These are phyloP conservation scores for Eurotiales sp. DNA, from an alignment of 2,329 filamentous ascomycete genomes.

Conservation along the genomic window DNA sequence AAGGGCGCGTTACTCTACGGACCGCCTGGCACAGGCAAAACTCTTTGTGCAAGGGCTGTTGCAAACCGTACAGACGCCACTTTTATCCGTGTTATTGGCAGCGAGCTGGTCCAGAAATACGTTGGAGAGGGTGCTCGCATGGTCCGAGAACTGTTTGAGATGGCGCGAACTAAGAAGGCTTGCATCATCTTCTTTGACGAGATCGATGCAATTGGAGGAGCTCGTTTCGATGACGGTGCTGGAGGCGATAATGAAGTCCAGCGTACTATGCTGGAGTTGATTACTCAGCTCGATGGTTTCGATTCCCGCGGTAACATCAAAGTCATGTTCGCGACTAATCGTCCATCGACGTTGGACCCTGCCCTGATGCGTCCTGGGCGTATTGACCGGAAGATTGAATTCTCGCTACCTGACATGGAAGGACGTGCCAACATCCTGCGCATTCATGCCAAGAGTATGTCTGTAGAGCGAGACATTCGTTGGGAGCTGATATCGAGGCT, in stretches of 20 bases:
- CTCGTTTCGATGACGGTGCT: conserved; percentile 93
- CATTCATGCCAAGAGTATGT: conserved; percentile 99
- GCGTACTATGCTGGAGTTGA: conserved; percentile 95
- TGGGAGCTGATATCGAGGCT: conserved; percentile 98
- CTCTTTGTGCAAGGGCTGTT: conserved; percentile 92
- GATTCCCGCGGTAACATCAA: conserved; percentile 97
- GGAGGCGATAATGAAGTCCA: conserved; percentile 98
- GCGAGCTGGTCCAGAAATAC: conserved; percentile 97
- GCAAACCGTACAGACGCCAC: conserved; percentile 98
- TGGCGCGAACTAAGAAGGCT: conserved; percentile 98
- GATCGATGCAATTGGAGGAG: conserved; percentile 92
- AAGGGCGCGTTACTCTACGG: conserved; percentile 97
- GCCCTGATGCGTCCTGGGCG: conserved; percentile 94
- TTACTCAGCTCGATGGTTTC: conserved; percentile 95
- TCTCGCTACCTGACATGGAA: conserved; percentile 93
- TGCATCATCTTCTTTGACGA: conserved; percentile 99
- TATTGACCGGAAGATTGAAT: conserved; percentile 99
- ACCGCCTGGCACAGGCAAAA: conserved; percentile 97
- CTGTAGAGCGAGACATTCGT: conserved; percentile 94
- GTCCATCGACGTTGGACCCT: conserved; percentile 92
- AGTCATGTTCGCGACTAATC: conserved; percentile 98
- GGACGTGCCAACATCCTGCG: conserved; percentile 95
- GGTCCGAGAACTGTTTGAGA: conserved; percentile 98
- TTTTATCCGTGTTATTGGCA: conserved; percentile 97
- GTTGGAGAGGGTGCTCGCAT: conserved; percentile 97